Base-by-base conservation (phyloP, 495 filamentous ascomycete genomes). In the Tuber aestivum region DNA sequence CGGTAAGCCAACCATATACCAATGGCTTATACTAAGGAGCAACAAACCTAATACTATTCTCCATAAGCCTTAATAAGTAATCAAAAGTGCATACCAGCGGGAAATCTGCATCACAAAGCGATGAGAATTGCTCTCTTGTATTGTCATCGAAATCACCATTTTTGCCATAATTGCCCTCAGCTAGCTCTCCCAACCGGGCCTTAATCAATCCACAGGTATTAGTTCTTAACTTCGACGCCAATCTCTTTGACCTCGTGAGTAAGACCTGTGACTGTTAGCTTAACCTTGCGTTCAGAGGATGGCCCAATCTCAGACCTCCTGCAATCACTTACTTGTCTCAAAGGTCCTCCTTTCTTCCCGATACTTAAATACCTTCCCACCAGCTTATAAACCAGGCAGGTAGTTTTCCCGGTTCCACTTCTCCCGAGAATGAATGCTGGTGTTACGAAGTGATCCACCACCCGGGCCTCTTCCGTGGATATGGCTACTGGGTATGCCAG, bases 71-170 rank as follows among this genome's bases (percentile, higher is more conserved):
- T 37, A 87, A 61, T 41, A 87, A 84, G 23, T 79, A 70, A 20
- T 85, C 83, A 27, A 84, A 87, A 0, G 86, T 87, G 69, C 84
- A 86, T 10, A 87, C 80, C 21, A 87, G 72, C 1, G 86, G 86
- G 41, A 86, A 87, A 32, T 83, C 72, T 1, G 74, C 72, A 70
- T 84, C 74, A 8, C 70, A 37, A 18, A 86, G 68, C 32, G 77
- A 74, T 1, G 74, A 40, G 32, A 77, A 44, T n/a, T 45, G 27
- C 41, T 74, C 48, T 9, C 21, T 69, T 10, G 75, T 77, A 21
- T 78, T 70, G 38, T 73, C 71, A 50, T 71, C 74, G 3, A 48
- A 38, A 44, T 78, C 72, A 9, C 61, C 35, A 41, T 23, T 8
- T 35, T 2, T 0, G 0, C 6, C 21, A 23, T 6, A 5, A 40